Percentiles rank a stretch among this genome's conserved stretches.
Evolutionary conservation across 805 yeast species (phyloP).

Genomic region (Starmerella floris): DNA sequence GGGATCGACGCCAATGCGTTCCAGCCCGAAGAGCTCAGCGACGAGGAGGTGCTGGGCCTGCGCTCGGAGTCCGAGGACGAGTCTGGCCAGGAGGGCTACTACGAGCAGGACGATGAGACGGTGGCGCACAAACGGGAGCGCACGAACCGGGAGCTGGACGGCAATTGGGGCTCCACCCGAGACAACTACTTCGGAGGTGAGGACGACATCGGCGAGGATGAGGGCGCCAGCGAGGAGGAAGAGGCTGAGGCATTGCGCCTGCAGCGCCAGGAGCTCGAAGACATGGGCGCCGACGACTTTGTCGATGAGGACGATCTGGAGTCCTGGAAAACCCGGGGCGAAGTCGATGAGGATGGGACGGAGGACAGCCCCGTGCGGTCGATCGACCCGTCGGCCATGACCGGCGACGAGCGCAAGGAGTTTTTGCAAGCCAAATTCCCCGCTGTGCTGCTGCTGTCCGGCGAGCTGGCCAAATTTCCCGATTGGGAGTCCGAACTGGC

Average conservation of each 20-base stretch:
- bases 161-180: conserved; percentile 36
- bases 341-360: conserved; percentile 28
- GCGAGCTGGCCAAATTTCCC: conserved; percentile 41
- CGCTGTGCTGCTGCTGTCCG: conserved; percentile 64
- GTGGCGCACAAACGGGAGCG: conserved; percentile 15
- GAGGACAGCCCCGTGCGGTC: conserved; percentile 25
- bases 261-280: conserved; percentile 68
- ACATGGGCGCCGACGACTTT: conserved; percentile 58
- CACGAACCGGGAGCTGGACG: conserved; percentile 7
- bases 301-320: conserved; percentile 64
- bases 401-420: conserved; percentile 39
- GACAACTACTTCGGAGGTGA: conserved; percentile 32
- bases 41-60: conserved; percentile 43
- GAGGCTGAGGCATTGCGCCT: conserved; percentile 80
- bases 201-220: conserved; percentile 46
- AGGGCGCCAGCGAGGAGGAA: conserved; percentile 60
- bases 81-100: conserved; percentile 34
- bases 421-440: conserved; percentile 57
- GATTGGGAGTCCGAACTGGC: conserved; percentile 19
- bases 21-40: conserved; percentile 32
- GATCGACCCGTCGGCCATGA: conserved; percentile 39
- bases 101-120: conserved; percentile 35
- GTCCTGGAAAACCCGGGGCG: conserved; percentile 60
- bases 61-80: conserved; percentile 21
- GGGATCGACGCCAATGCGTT: conserved; percentile 9